A percentile compares a stretch with the other conserved stretches of the same genome.
Conservation (phyloP, 495 filamentous ascomycete genomes). For the Symbiotaphrina buchneri region DNA sequence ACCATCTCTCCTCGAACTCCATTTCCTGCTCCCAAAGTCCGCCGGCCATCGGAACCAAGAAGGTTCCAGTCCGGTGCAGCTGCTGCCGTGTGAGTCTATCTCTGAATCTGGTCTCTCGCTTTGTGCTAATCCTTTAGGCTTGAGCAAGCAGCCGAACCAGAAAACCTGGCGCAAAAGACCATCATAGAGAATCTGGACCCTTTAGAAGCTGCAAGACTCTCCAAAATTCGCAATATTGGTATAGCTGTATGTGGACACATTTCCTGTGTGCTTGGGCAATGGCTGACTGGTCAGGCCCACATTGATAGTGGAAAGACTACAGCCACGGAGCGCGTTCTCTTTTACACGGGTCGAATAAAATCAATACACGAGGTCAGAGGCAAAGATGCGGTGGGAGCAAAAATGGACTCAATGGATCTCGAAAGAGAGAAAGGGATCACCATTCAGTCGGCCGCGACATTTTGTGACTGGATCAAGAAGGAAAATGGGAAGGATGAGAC, state of each 20-base stretch:
- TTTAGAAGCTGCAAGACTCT: slow-evolving; percentile 50
- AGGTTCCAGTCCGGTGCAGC: too few species aligned
- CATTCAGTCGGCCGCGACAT: slow-evolving; percentile 94
- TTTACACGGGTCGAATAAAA: slow-evolving; percentile 93
- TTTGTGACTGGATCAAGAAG: slow-evolving; percentile 90
- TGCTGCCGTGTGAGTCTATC: too few species aligned
- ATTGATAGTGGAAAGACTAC: slow-evolving; percentile 99
- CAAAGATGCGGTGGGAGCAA: slow-evolving; percentile 86
- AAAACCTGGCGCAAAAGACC: slow-evolving; percentile 34
- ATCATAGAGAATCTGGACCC: slow-evolving; percentile 57
- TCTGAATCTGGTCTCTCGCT: too few species aligned
- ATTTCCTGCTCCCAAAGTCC: too few species aligned
- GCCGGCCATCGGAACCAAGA: too few species aligned
- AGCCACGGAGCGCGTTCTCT: slow-evolving; percentile 88
- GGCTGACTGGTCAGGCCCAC: slow-evolving; percentile 42
- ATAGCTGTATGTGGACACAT: slow-evolving; percentile 48
- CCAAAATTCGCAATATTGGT: slow-evolving; percentile 81
- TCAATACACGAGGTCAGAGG: slow-evolving; percentile 95
- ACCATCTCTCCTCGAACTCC: too few species aligned
- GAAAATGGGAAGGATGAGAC: slow-evolving; percentile 58
- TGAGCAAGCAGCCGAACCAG: slow-evolving; percentile 35
- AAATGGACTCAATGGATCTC: slow-evolving; percentile 99
- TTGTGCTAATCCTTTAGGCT: too few species aligned
- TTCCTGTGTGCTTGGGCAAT: slow-evolving; percentile 5
- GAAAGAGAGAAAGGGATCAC: slow-evolving; percentile 98